phyloP scores from a whole-genome alignment of 2,329 filamentous ascomycete genomes.

The Epichloe amarillans region DNA sequence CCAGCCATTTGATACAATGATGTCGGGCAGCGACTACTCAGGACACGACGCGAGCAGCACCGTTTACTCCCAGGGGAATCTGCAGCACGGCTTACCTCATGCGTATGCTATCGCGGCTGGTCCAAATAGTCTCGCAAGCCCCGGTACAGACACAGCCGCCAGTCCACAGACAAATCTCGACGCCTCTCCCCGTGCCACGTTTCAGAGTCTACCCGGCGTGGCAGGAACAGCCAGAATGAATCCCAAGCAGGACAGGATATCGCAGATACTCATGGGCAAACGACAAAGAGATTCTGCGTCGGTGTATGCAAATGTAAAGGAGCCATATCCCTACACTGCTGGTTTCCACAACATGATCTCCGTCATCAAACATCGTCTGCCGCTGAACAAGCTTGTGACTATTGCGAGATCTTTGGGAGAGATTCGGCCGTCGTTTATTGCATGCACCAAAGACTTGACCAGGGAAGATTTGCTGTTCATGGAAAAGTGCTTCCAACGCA shows the following conservation, averaged over 20 bases:
- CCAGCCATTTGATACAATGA: constrained; percentile 34
- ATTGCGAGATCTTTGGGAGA: constrained; percentile 81
- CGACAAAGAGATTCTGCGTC: constrained; percentile 60
- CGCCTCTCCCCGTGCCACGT: constrained; percentile 30
- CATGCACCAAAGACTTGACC: constrained; percentile 79
- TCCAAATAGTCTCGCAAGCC: constrained; percentile 48
- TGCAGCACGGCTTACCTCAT: constrained; percentile 50
- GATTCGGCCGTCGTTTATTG: constrained; percentile 86
- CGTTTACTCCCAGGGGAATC: constrained; percentile 41
- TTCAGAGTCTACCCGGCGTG: constrained; percentile 15
- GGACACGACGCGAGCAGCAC: constrained; percentile 36
- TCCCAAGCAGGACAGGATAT: constrained; percentile 27
- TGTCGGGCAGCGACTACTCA: constrained; percentile 37
- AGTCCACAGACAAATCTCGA: constrained; percentile 49
- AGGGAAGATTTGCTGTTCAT: constrained; percentile 87
- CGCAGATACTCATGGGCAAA: constrained; percentile 43
- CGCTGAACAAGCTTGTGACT: constrained; percentile 60
- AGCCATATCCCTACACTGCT: constrained; percentile 81
- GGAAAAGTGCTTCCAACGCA: constrained; percentile 93
- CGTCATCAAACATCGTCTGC: constrained; percentile 66
- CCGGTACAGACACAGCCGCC: constrained; percentile 48
- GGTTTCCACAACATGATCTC: constrained; percentile 83
- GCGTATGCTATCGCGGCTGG: constrained; percentile 52
- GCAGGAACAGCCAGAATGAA: constrained; percentile 25
- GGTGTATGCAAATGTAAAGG: constrained; percentile 79